phyloP scores from a whole-genome alignment of 2,329 filamentous ascomycete genomes.

The Diaporthe batatas region DNA sequence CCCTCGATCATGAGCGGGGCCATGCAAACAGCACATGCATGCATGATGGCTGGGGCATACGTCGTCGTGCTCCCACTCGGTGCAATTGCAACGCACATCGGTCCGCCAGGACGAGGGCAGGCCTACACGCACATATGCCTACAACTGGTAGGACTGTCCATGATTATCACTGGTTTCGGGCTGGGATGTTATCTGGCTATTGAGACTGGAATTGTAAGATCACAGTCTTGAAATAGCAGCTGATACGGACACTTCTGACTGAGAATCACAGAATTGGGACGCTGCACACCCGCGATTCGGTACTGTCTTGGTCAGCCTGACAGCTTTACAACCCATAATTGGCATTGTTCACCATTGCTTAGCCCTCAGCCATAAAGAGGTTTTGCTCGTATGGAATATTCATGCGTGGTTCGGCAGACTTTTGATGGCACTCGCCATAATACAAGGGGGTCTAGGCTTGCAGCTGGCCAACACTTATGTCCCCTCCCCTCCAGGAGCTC shows the following conservation, averaged over 20 bases:
- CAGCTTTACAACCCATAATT: background rate
- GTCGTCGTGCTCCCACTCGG: conserved; percentile 4
- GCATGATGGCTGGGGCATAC: conserved; percentile 20
- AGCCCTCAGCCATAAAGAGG: conserved; percentile 4
- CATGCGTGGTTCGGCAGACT: conserved; percentile 15
- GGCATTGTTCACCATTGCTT: conserved; percentile 9
- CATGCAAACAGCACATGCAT: conserved; percentile 17
- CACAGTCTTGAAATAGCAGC: background rate
- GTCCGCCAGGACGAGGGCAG: conserved; percentile 6
- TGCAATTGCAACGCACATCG: conserved; percentile 11
- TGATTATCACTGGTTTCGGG: background rate
- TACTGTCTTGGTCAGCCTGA: background rate
- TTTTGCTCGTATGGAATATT: conserved; percentile 18
- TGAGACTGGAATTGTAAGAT: conserved; percentile 19
- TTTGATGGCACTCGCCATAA: background rate
- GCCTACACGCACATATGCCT: background rate
- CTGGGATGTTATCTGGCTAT: conserved; percentile 4
- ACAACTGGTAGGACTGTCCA: background rate
- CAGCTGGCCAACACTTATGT: conserved; percentile 2
- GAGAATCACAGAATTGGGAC: conserved; percentile 12
- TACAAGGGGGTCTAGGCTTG: conserved; percentile 12
- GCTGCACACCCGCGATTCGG: conserved; percentile 8
- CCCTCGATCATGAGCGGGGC: conserved; percentile 6
- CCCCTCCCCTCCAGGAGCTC: background rate
- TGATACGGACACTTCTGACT: background rate